Percentiles rank a stretch among this genome's conserved stretches.
These are phyloP conservation scores for Ustilago vetiveriae DNA, from an alignment of 1,284 basidiomycete genomes.

Conservation along the genomic window DNA sequence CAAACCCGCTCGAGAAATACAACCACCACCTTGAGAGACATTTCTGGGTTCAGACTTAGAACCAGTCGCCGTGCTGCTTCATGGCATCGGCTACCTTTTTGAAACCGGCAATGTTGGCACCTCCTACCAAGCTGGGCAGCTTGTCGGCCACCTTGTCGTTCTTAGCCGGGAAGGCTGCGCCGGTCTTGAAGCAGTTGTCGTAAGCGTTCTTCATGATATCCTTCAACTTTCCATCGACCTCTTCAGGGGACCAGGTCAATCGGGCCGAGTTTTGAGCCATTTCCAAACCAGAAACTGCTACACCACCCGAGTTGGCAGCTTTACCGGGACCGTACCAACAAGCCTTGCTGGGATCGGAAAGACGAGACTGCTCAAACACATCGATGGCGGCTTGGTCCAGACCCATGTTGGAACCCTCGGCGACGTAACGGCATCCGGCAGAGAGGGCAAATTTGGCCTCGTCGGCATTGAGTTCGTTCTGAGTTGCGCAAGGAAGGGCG, in stretches of 20 bases:
- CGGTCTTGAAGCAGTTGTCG: conserved; percentile 74
- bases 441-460: conserved; percentile 78
- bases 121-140: conserved; percentile 74
- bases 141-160: conserved; percentile 63
- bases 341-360: conserved; percentile 47
- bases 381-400: conserved; percentile 74
- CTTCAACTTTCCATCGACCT: conserved; percentile 79
- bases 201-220: conserved; percentile 80
- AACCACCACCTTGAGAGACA: no score
- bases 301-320: conserved; percentile 66
- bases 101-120: conserved; percentile 82
- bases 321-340: conserved; percentile 59
- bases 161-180: conserved; percentile 74
- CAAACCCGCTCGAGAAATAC: no score
- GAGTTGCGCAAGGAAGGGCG: conserved; percentile 79
- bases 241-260: conserved; percentile 74
- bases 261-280: conserved; percentile 77
- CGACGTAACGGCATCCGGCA: conserved; percentile 78
- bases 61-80: conserved; percentile 59
- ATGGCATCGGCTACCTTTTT: conserved; percentile 62
- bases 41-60: no score
- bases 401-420: conserved; percentile 77
- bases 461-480: conserved; percentile 79
- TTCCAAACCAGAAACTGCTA: conserved; percentile 76
- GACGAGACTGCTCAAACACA: conserved; percentile 77